Percentiles rank a stretch among this genome's conserved stretches.
Evolutionary conservation across 768 basidiomycete species (phyloP).

Genomic region (Suillus subluteus): DNA sequence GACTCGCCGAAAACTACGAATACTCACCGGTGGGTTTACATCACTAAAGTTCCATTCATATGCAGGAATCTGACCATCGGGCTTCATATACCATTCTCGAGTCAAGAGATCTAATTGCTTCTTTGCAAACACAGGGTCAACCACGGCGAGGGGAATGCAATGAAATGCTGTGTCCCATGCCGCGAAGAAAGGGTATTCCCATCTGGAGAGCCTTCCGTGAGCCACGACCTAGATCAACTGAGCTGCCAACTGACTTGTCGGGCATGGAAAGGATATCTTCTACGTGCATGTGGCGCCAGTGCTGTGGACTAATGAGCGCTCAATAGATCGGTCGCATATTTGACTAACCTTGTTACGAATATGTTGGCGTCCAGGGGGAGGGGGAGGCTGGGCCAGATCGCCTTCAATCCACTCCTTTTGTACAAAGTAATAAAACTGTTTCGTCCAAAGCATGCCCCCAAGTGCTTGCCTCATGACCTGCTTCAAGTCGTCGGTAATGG

Average conservation of each 20-base stretch:
- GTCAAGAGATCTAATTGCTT: slow-evolving; percentile 96
- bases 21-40: slow-evolving; percentile 85
- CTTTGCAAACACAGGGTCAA: slow-evolving; percentile 95
- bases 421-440: slow-evolving; percentile 95
- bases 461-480: slow-evolving; percentile 98
- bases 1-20: neutral
- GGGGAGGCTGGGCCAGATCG: slow-evolving; percentile 93
- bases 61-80: slow-evolving; percentile 97
- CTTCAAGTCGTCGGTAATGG: slow-evolving; percentile 89
- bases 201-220: slow-evolving; percentile 44
- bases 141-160: slow-evolving; percentile 94
- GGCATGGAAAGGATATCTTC: slow-evolving; percentile 99
- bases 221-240: neutral
- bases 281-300: slow-evolving; percentile 96
- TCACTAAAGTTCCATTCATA: slow-evolving; percentile 99
- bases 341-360: slow-evolving; percentile 76
- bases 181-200: slow-evolving; percentile 99
- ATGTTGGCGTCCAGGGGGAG: slow-evolving; percentile 85
- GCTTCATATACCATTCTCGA: slow-evolving; percentile 99
- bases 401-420: slow-evolving; percentile 97
- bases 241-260: slow-evolving; percentile 71
- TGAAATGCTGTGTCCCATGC: slow-evolving; percentile 99
- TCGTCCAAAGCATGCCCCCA: slow-evolving; percentile 98
- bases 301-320: slow-evolving; percentile 44
- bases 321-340: neutral